Evolutionary conservation across 495 filamentous ascomycete genomes (phyloP).

Genomic region (Eremomyces bilateralis): DNA sequence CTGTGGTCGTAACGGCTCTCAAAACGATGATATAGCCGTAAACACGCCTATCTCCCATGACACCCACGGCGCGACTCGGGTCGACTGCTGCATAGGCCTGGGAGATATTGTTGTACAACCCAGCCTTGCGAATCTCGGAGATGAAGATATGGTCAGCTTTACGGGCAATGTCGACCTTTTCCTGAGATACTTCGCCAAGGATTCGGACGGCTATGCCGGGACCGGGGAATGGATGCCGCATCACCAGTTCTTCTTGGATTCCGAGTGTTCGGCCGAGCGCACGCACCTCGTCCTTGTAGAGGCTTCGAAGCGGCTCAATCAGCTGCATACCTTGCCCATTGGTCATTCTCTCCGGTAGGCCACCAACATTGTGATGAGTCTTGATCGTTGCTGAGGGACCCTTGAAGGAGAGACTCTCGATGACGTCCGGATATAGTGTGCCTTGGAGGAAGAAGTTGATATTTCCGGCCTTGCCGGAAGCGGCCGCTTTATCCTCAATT

Average conservation of each 20-base stretch:
- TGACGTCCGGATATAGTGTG: slow-evolving; percentile 63
- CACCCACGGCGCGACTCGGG: slow-evolving; percentile 49
- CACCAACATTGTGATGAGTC: slow-evolving; percentile 71
- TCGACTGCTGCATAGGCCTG: slow-evolving; percentile 73
- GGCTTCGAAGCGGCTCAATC: slow-evolving; percentile 57
- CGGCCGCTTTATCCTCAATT: slow-evolving; percentile 45
- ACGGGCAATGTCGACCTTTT: slow-evolving; percentile 59
- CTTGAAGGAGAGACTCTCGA: slow-evolving; percentile 65
- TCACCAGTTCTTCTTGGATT: slow-evolving; percentile 56
- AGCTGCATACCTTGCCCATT: no score
- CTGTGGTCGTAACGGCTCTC: slow-evolving; percentile 52
- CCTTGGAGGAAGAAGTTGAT: slow-evolving; percentile 77
- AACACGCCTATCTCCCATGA: slow-evolving; percentile 58
- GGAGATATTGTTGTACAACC: slow-evolving; percentile 58
- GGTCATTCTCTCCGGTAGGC: slow-evolving; percentile 33
- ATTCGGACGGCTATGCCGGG: slow-evolving; percentile 82
- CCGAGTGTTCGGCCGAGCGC: slow-evolving; percentile 56
- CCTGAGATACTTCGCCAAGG: slow-evolving; percentile 65
- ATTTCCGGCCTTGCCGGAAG: slow-evolving; percentile 36
- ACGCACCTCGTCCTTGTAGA: slow-evolving; percentile 74
- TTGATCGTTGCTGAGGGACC: slow-evolving; percentile 69
- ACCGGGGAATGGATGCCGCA: slow-evolving; percentile 66
- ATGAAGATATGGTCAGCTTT: slow-evolving; percentile 82
- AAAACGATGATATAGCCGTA: slow-evolving; percentile 36
- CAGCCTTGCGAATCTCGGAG: slow-evolving; percentile 60